phyloP scores from a whole-genome alignment of 192 early-diverging fungal species.

The Podila minutissima region DNA sequence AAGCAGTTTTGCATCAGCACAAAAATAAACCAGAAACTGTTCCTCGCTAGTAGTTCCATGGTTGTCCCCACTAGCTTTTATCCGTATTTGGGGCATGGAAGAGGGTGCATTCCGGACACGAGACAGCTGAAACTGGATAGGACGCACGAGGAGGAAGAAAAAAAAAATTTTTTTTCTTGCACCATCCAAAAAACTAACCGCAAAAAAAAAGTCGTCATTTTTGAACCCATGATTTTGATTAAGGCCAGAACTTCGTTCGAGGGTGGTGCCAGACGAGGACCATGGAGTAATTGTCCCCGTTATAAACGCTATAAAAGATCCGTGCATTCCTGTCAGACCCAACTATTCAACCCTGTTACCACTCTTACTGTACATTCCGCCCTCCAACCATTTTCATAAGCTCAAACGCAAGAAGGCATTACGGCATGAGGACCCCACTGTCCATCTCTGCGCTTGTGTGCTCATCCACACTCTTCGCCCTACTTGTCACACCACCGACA shows the following conservation, averaged over 20 bases:
- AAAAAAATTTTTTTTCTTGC: neutral
- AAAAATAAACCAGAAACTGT: too few species aligned
- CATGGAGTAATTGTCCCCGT: too few species aligned
- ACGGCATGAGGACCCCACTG: neutral
- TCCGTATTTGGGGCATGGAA: neutral
- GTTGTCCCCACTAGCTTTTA: too few species aligned
- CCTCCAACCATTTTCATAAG: neutral
- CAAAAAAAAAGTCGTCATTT: too few species aligned
- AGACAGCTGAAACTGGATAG: neutral
- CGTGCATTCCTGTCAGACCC: too few species aligned
- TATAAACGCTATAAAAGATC: too few species aligned
- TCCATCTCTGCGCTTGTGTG: neutral
- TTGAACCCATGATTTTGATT: too few species aligned
- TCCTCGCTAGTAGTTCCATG: too few species aligned
- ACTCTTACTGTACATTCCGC: neutral
- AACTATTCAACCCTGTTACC: neutral
- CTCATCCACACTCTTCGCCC: neutral
- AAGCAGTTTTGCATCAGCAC: too few species aligned
- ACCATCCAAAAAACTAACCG: too few species aligned
- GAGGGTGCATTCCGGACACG: neutral
- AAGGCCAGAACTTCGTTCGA: neutral
- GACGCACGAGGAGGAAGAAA: neutral
- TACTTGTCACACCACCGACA: neutral
- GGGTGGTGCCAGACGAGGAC: neutral
- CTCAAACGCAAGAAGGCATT: neutral